phyloP scores from a whole-genome alignment of 345 rosid species.

The Nephelium lappaceum region DNA sequence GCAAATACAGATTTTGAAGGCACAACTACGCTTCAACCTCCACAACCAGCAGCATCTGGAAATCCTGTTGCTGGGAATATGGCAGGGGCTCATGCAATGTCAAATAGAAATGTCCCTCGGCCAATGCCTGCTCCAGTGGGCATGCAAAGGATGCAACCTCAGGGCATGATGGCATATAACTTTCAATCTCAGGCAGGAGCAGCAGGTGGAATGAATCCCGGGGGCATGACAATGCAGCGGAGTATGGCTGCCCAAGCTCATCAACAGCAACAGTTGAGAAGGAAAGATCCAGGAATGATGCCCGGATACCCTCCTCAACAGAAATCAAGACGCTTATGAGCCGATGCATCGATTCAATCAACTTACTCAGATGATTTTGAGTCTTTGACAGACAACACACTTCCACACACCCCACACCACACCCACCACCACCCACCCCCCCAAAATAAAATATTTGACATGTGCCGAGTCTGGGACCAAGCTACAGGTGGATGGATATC shows the following conservation, averaged over 20 bases:
- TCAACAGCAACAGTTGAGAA: conserved; percentile 76
- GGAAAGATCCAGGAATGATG: conserved; percentile 84
- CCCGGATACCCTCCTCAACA: conserved; percentile 87
- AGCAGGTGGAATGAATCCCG: conserved; percentile 78
- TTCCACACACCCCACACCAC: neutral
- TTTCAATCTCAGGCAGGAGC: conserved; percentile 62
- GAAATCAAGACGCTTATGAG: conserved; percentile 76
- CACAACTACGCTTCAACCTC: conserved; percentile 82
- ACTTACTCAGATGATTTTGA: neutral
- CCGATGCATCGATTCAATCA: neutral
- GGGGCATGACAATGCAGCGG: conserved; percentile 71
- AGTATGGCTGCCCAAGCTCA: conserved; percentile 69
- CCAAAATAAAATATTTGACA: neutral
- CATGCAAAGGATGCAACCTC: conserved; percentile 85
- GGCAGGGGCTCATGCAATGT: conserved; percentile 63
- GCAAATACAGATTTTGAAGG: conserved; percentile 90
- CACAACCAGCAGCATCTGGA: conserved; percentile 74
- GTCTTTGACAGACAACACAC: neutral
- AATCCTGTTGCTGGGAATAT: conserved; percentile 57
- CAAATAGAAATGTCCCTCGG: conserved; percentile 67
- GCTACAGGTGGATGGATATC: neutral
- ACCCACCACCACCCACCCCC: too few species aligned
- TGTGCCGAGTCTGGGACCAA: neutral
- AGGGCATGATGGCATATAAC: conserved; percentile 70
- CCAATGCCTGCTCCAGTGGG: conserved; percentile 58